Conservation (phyloP, 2,329 filamentous ascomycete species). For the Akanthomyces muscarius region DNA sequence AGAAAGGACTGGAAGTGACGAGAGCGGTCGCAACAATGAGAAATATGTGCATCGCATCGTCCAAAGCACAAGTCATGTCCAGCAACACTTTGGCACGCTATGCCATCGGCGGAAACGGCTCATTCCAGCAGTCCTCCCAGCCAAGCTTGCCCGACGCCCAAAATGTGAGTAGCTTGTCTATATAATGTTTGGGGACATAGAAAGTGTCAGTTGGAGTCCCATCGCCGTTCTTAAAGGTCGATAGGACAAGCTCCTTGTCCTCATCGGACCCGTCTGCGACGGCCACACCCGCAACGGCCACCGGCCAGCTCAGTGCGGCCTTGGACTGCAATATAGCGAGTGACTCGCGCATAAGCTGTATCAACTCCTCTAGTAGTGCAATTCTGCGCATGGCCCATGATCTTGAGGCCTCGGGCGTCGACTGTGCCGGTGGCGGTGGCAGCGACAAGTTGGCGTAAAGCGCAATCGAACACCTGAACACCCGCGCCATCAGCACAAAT, state of each 20-base stretch:
- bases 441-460: background rate
- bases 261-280: background rate
- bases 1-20: too few species aligned
- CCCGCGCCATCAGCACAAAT: background rate
- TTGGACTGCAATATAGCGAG: background rate
- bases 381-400: background rate
- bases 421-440: background rate
- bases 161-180: background rate
- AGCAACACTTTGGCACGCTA: background rate
- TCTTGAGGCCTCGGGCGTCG: background rate
- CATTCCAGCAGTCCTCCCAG: constrained; percentile 10
- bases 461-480: background rate
- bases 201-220: background rate
- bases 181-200: background rate
- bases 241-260: background rate
- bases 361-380: background rate
- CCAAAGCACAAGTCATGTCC: background rate
- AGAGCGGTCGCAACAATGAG: too few species aligned
- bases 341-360: constrained; percentile 1
- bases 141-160: constrained; percentile 4
- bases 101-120: constrained; percentile 1
- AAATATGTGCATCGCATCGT: too few species aligned
- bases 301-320: constrained; percentile 2
- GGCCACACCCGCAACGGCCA: background rate
- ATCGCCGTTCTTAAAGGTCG: background rate